Base-by-base conservation (phyloP, 148 eudicot species). In the Cornus suecica region DNA sequence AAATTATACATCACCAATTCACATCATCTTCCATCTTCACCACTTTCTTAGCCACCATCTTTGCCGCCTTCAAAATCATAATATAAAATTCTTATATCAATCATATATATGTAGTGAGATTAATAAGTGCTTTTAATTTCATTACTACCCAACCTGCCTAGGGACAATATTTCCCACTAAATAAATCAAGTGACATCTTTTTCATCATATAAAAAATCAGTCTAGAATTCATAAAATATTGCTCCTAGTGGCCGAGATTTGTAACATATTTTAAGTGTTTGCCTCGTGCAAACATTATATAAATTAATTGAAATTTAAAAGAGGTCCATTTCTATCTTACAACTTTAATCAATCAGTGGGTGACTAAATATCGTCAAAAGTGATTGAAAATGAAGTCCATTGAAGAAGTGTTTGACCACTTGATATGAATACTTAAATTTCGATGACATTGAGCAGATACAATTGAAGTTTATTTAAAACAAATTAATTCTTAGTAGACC, bases 71-170 rank as follows among this genome's bases (percentile, higher is more conserved):
- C 58, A 27, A 30, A 23, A 32, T 31, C 66, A 30, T 60, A 60
- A 13, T 23, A n/a, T 31, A 20, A 56, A 58, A 31, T 7, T n/a
- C 16, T 34, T 10, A n/a, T n/a, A n/a, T n/a, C 22, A 72, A 60
- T 32, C 6, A 72, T 32, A 7, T 32, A 8, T 22, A 58, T 58
- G 7, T 32, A 34, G 52, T 29, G 58, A 41, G 67, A 51, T 28
- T 51, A 61, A 56, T 56, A 71, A 60, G 60, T 71, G 64, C 37
- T 58, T 56, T 67, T 37, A 66, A 22, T 25, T 80, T 68, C 67
- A 81, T 42, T 68, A 72, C 77, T 42, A 5, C 32, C 15, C 52
- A 14, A 60, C 29, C 29, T 28, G 41, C 74, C 23, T 16, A 54
- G 52, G 41, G 56, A 32, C 41, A 9, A 45, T 5, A 18, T 51